Evolutionary conservation across 441 rosid genomes (phyloP).

Genomic region (Eruca vesicaria): DNA sequence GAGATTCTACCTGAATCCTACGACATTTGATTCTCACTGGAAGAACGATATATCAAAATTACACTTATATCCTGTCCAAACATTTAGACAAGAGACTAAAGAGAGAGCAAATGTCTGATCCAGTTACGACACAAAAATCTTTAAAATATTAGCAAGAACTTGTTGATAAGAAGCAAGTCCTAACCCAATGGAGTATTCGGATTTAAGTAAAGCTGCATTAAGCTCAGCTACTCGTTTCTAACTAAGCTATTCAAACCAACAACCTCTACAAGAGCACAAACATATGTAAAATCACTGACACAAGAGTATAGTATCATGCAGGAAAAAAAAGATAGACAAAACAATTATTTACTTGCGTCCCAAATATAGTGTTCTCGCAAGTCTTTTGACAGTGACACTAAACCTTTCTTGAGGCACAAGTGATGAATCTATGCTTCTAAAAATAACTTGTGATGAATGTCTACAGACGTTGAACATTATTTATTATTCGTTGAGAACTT

Average conservation of each 20-base stretch:
- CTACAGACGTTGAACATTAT: neutral
- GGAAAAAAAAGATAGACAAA: neutral
- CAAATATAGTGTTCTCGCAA: constrained; percentile 55
- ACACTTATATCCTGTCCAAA: neutral
- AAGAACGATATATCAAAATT: neutral
- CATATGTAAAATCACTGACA: neutral
- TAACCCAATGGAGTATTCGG: constrained; percentile 80
- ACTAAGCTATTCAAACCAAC: constrained; percentile 81
- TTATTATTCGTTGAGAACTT: neutral
- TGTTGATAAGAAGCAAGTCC: constrained; percentile 25
- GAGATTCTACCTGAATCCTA: constrained; percentile 14
- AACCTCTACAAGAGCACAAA: constrained; percentile 42
- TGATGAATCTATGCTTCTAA: constrained; percentile 24
- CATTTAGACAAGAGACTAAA: neutral
- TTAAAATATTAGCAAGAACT: neutral
- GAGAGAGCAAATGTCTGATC: neutral
- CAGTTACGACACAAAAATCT: neutral
- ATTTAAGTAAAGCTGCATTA: constrained; percentile 61
- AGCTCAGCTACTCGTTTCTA: constrained; percentile 76
- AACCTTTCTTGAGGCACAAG: constrained; percentile 32
- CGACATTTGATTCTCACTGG: neutral
- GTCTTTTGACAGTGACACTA: constrained; percentile 27
- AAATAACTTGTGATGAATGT: neutral
- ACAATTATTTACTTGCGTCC: constrained; percentile 57
- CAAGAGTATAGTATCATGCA: neutral